These are phyloP conservation scores for Dictyostelium capitatum DNA, from an alignment of 78 protist genomes.

Conservation along the genomic window DNA sequence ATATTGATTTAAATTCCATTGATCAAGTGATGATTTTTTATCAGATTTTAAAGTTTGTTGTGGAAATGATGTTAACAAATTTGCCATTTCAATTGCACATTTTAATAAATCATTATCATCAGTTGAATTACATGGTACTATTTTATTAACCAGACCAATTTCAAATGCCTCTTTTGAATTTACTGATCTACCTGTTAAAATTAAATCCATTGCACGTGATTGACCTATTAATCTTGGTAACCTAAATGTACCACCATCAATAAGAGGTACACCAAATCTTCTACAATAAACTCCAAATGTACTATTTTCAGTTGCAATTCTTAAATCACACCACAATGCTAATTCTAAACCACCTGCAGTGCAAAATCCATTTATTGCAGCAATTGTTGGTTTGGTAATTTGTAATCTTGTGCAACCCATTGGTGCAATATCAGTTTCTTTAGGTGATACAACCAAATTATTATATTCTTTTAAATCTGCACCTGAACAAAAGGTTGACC, in stretches of 20 bases:
- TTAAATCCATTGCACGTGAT: conserved; percentile 86
- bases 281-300: conserved; percentile 89
- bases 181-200: conserved; percentile 88
- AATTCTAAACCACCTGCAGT: conserved; percentile 93
- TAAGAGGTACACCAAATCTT: conserved; percentile 91
- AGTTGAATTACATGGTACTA: not conserved
- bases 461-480: conserved; percentile 88
- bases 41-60: conserved; percentile 48
- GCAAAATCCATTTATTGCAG: conserved; percentile 83
- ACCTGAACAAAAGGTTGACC: conserved; percentile 89
- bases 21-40: conserved; percentile 38
- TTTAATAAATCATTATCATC: not conserved
- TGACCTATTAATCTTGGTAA: conserved; percentile 89
- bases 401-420: conserved; percentile 86
- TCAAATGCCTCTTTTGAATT: conserved; percentile 77
- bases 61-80: conserved; percentile 37
- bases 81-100: conserved; percentile 23
- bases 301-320: conserved; percentile 32
- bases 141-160: conserved; percentile 61
- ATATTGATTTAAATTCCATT: not conserved
- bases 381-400: conserved; percentile 84
- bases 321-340: conserved; percentile 89
- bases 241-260: conserved; percentile 93
- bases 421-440: conserved; percentile 70
- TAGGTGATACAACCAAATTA: conserved; percentile 1